phyloP scores from a whole-genome alignment of 2,329 filamentous ascomycete genomes.

The Colletotrichum orchidophilum region DNA sequence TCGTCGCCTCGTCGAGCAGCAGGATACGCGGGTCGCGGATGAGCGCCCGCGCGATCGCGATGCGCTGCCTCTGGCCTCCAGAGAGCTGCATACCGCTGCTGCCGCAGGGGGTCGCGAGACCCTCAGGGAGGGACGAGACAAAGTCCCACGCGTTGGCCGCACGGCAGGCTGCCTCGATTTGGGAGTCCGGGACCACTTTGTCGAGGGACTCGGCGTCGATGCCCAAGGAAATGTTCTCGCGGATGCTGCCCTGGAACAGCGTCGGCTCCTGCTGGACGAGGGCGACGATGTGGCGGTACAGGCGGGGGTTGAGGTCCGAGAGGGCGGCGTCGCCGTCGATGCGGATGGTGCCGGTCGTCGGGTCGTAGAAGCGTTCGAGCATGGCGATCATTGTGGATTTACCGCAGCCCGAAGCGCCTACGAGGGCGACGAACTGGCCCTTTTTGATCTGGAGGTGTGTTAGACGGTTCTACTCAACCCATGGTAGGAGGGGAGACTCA shows the following conservation, averaged over 20 bases:
- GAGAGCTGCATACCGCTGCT: conserved; percentile 75
- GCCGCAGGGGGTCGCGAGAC: conserved; percentile 71
- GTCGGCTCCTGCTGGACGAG: conserved; percentile 68
- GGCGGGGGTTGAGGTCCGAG: conserved; percentile 53
- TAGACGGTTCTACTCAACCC: neutral
- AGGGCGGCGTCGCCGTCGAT: conserved; percentile 54
- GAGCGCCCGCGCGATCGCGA: conserved; percentile 78
- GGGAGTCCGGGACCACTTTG: conserved; percentile 42
- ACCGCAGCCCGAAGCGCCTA: conserved; percentile 65
- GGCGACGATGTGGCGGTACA: conserved; percentile 61
- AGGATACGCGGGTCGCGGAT: conserved; percentile 73
- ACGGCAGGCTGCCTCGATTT: conserved; percentile 54
- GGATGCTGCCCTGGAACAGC: conserved; percentile 57
- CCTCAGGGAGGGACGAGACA: conserved; percentile 47
- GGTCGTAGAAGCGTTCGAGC: conserved; percentile 57
- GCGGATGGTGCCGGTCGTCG: conserved; percentile 54
- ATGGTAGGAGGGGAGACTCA: conserved; percentile 30
- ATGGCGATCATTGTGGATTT: conserved; percentile 70
- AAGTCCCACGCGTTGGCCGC: conserved; percentile 62
- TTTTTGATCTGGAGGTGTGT: conserved; percentile 45
- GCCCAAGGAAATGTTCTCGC: conserved; percentile 56
- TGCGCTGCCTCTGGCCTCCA: conserved; percentile 77
- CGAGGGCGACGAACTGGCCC: conserved; percentile 62
- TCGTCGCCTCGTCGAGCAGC: conserved; percentile 78
- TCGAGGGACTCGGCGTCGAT: conserved; percentile 22